Percentiles rank a stretch among this genome's conserved stretches.
phyloP scores from a whole-genome alignment of 2,329 filamentous ascomycete species.

The Botrytis fragariae region DNA sequence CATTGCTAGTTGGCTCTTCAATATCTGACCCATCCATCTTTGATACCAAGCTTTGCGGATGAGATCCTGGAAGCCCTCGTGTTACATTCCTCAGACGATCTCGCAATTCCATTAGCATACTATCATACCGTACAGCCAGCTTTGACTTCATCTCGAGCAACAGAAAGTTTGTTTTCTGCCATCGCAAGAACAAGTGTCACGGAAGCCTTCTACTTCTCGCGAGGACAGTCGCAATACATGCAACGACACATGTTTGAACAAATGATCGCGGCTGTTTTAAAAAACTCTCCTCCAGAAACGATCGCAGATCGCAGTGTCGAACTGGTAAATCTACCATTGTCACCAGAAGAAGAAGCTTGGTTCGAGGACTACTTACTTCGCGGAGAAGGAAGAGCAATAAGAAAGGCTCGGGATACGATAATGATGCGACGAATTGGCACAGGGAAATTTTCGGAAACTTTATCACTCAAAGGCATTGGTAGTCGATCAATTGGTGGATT shows the following conservation, averaged over 20 bases:
- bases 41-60: slow-evolving; percentile 78
- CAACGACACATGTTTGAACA: slow-evolving; percentile 66
- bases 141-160: slow-evolving; percentile 60
- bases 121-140: slow-evolving; percentile 74
- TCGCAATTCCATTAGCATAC: slow-evolving; percentile 69
- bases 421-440: slow-evolving; percentile 71
- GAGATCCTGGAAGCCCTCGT: slow-evolving; percentile 73
- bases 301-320: slow-evolving; percentile 61
- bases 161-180: slow-evolving; percentile 67
- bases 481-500: slow-evolving; percentile 32
- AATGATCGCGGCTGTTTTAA: slow-evolving; percentile 59
- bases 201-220: slow-evolving; percentile 72
- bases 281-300: slow-evolving; percentile 40
- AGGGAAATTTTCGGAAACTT: slow-evolving; percentile 54
- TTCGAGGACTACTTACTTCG: slow-evolving; percentile 65
- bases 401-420: slow-evolving; percentile 68
- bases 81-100: slow-evolving; percentile 58
- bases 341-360: slow-evolving; percentile 68
- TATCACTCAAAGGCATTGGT: slow-evolving; percentile 43
- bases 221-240: slow-evolving; percentile 59
- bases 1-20: slow-evolving; percentile 61
- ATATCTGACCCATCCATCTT: slow-evolving; percentile 73
- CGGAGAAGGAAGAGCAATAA: slow-evolving; percentile 62
- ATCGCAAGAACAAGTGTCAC: slow-evolving; percentile 65
- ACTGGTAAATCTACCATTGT: slow-evolving; percentile 71